These are phyloP conservation scores for Aspergillus sclerotialis DNA, from an alignment of 2,329 filamentous ascomycete species.

Conservation along the genomic window DNA sequence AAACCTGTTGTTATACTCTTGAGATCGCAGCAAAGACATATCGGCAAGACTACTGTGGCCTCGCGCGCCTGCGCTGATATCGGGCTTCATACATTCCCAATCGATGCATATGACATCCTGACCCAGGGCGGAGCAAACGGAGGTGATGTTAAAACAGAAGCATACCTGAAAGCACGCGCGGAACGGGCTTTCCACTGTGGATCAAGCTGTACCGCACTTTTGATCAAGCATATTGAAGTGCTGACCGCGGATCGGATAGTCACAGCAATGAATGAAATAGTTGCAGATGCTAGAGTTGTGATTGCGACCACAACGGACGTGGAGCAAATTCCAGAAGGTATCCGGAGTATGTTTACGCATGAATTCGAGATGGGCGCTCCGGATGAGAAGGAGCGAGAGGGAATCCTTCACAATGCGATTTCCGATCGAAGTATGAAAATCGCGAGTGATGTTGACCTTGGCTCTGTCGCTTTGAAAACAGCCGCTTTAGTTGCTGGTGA, in stretches of 20 bases:
- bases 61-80: conserved; percentile 75
- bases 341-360: conserved; percentile 87
- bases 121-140: conserved; percentile 84
- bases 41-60: conserved; percentile 81
- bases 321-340: conserved; percentile 85
- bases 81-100: conserved; percentile 78
- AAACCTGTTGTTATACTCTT: conserved; percentile 83
- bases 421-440: conserved; percentile 69
- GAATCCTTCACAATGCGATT: conserved; percentile 72
- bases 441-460: conserved; percentile 75
- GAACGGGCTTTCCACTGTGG: conserved; percentile 88
- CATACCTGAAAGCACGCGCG: conserved; percentile 76
- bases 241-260: conserved; percentile 87
- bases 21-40: conserved; percentile 84
- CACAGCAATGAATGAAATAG: conserved; percentile 72
- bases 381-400: conserved; percentile 85
- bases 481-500: conserved; percentile 92
- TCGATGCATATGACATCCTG: conserved; percentile 89
- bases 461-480: conserved; percentile 84
- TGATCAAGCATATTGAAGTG: conserved; percentile 87
- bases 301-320: conserved; percentile 93
- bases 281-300: conserved; percentile 71
- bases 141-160: conserved; percentile 89
- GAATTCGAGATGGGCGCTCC: conserved; percentile 91
- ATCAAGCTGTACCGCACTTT: conserved; percentile 68